Evolutionary conservation across 139 green algal genomes (phyloP), one percentile per base, ranked within the genome.

Genomic region (Raphidocelis subcapitata): DNA sequence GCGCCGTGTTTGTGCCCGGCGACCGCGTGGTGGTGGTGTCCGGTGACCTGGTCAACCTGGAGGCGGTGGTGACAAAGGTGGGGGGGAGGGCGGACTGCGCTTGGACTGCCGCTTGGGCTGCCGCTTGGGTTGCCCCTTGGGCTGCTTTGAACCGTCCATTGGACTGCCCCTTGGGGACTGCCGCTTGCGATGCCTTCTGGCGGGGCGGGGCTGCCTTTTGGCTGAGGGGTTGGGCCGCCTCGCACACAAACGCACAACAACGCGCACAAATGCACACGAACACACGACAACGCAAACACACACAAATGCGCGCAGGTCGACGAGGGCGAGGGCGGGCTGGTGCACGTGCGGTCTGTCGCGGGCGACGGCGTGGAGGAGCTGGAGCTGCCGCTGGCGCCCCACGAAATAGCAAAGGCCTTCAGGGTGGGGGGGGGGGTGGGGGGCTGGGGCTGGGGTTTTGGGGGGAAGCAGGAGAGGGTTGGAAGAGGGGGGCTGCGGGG

Each of bases 1-100:
- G 54, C 29, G 72, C 62, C 16, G 71, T 54, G 2, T 78, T 59
- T 41, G 72, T 66, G 14, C 69, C 69, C 59, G 87, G 82, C 31
- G 86, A 93, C 70, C 62, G 65, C 36, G 88, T 94, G 18, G 52
- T 84, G 46, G 86, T 96, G 28, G 57, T 85, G 14, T 80, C 85
- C 60, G 94, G 94, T 55, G 95, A 99, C 66, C 84, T 99, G 20
- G 84, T 89, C 62, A 87, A 88, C 55, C 78, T 98, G 51, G 80
- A 77, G 57, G 95, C 90, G 8, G 65, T 36, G 14, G 87, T 97
- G 59, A 65, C 72, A 24, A 74, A 79, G 33, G 67, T 94, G 16
- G 33, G 41, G 8, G 24, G 52, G 2, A 52, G 71, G 3, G 51
- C 72, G 28, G 63, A 52, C 51, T 61, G 69, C 59, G 26, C 72